Evolutionary conservation across 2,329 filamentous ascomycete genomes (phyloP), one percentile per base, ranked within the genome.

Genomic region (Sodiomyces alkalinus): DNA sequence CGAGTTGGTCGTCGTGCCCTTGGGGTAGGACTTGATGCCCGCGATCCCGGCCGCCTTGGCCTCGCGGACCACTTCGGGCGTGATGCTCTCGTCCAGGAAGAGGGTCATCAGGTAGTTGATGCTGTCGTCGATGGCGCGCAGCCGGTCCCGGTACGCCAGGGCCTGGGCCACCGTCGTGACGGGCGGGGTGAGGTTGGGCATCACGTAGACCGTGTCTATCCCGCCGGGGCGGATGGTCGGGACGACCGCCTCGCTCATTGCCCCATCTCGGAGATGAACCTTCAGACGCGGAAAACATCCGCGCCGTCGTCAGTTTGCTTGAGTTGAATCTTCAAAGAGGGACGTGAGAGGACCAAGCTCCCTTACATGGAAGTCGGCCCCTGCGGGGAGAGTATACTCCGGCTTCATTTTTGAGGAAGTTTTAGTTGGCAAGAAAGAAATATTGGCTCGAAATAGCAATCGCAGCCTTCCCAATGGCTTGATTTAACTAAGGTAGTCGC

Each of bases 31-130:
- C 24, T 85, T 85, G 27, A 85, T 70, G 18, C 78, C 78, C 3
- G 57, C 52, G 41, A 92, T 70, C 6, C 82, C 82, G 3, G 74
- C 71, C 30, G 64, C 61, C 37, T 77, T 76, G 23, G 85, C 83
- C 42, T 82, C 66, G 27, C 65, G 64, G 41, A 93, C 81, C 8
- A 72, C 69, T 14, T 73, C 68, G 5, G 76, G 71, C 0, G 73
- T 80, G 29, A 80, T 59, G 14, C 63, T 66, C 8, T 64, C 56
- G 45, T 80, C 74, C 35, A 66, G 55, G 43, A 72, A 83, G 23
- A 85, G 62, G 2, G 78, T 77, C 77, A 85, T 82, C 33, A 85
- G 64, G 43, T 71, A 83, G 33, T 65, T 66, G 33, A 82, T 69
- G 28, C 63, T 59, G 3, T 69, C 62, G 28, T 74, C 68, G 35